Percentiles rank a stretch among this genome's conserved stretches.
These are phyloP conservation scores for Mollisia scopiformis DNA, from an alignment of 2,329 filamentous ascomycete species.

Conservation along the genomic window DNA sequence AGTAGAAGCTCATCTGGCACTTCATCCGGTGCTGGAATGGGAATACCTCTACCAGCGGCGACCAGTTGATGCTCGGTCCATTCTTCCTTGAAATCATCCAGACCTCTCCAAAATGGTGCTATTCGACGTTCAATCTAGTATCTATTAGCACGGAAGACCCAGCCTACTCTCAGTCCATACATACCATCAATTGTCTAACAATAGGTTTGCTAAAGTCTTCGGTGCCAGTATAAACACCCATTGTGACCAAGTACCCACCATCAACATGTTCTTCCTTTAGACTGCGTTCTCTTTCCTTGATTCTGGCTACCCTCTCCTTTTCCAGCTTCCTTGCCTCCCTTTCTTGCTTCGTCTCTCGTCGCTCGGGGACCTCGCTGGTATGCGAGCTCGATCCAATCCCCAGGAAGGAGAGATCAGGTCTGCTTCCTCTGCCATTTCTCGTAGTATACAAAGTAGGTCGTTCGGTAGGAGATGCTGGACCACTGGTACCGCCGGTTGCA, in stretches of 20 bases:
- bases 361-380: conserved; percentile 39
- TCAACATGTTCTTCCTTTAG: conserved; percentile 92
- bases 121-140: conserved; percentile 85
- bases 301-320: conserved; percentile 73
- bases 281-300: conserved; percentile 87
- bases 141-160: conserved; percentile 19
- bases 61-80: conserved; percentile 98
- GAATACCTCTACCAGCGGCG: conserved; percentile 81
- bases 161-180: conserved; percentile 24
- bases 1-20: conserved; percentile 68
- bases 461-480: conserved; percentile 29
- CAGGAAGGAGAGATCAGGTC: conserved; percentile 37
- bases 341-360: conserved; percentile 89
- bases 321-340: conserved; percentile 85
- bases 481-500: conserved; percentile 21
- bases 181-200: conserved; percentile 89
- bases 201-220: conserved; percentile 92
- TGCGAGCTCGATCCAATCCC: conserved; percentile 32
- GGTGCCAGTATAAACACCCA: conserved; percentile 87
- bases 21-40: conserved; percentile 83
- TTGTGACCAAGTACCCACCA: conserved; percentile 90
- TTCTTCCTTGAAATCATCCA: conserved; percentile 83
- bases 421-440: conserved; percentile 32
- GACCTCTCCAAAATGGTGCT: conserved; percentile 92
- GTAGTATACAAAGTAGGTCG: conserved; percentile 29